Percentiles rank a stretch among this genome's conserved stretches.
These are phyloP conservation scores for Starmerella apis DNA, from an alignment of 805 yeast genomes.

Conservation along the genomic window DNA sequence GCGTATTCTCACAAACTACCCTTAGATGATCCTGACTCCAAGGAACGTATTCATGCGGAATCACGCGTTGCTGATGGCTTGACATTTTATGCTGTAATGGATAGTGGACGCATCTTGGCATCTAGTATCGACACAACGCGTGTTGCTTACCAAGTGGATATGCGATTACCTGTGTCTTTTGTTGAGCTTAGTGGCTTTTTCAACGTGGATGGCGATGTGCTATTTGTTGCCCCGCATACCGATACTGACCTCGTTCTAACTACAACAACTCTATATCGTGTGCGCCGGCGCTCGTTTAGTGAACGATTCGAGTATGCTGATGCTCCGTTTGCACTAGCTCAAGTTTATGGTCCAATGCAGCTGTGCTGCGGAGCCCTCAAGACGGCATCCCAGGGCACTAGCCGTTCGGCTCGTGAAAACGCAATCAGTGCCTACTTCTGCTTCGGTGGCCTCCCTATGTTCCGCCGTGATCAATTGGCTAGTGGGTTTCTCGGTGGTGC, in stretches of 20 bases:
- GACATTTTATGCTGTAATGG: conserved; percentile 3
- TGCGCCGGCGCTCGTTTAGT: conserved; percentile 70
- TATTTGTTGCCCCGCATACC: conserved; percentile 55
- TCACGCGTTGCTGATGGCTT: conserved; percentile 9
- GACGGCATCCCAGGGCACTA: conserved; percentile 58
- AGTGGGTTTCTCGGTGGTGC: conserved; percentile 18
- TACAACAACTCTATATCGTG: conserved; percentile 62
- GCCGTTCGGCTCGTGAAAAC: conserved; percentile 35
- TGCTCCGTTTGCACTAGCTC: conserved; percentile 53
- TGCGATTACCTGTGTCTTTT: conserved; percentile 30
- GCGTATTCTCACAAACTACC: conserved; percentile 16
- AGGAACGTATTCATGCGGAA: background rate
- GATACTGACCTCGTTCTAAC: conserved; percentile 76
- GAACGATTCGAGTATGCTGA: conserved; percentile 56
- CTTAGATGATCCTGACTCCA: background rate
- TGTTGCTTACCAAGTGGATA: conserved; percentile 55
- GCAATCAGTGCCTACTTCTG: conserved; percentile 25
- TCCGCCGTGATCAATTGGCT: conserved; percentile 22
- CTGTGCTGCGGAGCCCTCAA: conserved; percentile 82
- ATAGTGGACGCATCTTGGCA: conserved; percentile 8
- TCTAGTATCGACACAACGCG: conserved; percentile 76
- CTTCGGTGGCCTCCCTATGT: conserved; percentile 27
- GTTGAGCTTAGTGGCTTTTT: conserved; percentile 39
- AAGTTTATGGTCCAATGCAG: conserved; percentile 77
- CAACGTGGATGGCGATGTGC: conserved; percentile 52